Evolutionary conservation across 164 flowering plant species (phyloP), one percentile per base, ranked within the genome.

Genomic region (Tetracentron sinense): DNA sequence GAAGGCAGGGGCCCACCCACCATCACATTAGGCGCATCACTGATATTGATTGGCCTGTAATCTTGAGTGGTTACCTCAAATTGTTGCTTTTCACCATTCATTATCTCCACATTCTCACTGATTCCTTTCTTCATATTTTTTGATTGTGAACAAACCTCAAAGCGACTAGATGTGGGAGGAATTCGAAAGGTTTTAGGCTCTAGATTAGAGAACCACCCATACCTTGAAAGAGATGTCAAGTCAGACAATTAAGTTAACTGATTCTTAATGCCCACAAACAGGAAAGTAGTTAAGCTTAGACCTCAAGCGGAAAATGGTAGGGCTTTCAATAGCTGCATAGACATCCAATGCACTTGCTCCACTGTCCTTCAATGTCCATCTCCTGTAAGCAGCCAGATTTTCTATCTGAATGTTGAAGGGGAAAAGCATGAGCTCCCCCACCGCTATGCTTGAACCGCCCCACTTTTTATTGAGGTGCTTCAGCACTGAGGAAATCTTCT

Each of bases 401-500:
- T 74, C 78, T 33, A 28, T 23, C 1, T 0, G 16, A 19, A 51
- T 25, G 58, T 59, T 21, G 56, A 69, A 85, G 3, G 93, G 95
- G 38, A 78, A 78, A 60, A 91, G 84, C 71, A 70, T 64, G 12
- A 78, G 85, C 47, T 83, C 84, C 38, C 87, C 96, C 56, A 22
- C 15, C 21, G 86, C 89, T 50, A 68, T 62, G 42, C 72, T 56
- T 63, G 89, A 84, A 61, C 67, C 58, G 6, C 88, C 86, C 97
- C 97, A 91, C 73, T 91, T 91, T 50, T 68, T 64, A 62, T 70
- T 65, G 15, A 91, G 70, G 72, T 85, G 97, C 64, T 76, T 84
- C 21, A 91, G 62, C 55, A 91, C 88, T 6, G 97, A 91, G 65
- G 87, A 82, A 60, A 91, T 78, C 74, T 79, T 88, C 79, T 91